phyloP scores from a whole-genome alignment of 805 yeast genomes.

The Crinitomyces ghanaensis region DNA sequence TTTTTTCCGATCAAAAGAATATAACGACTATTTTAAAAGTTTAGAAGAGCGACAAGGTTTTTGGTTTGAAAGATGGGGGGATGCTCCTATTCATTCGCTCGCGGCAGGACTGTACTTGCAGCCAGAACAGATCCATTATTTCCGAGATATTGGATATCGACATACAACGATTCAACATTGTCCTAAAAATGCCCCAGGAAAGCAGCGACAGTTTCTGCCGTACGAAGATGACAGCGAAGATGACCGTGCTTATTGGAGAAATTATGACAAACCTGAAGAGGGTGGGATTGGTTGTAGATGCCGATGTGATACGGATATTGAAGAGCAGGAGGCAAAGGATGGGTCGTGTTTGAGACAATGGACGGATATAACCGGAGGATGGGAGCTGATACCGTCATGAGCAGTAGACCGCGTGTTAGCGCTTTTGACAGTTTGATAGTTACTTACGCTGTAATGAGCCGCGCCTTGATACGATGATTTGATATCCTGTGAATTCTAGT shows the following conservation, averaged over 20 bases:
- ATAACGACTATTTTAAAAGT: conserved; percentile 54
- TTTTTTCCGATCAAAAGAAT: conserved; percentile 53
- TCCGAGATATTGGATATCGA: conserved; percentile 82
- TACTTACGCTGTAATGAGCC: no score
- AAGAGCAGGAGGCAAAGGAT: conserved; percentile 24
- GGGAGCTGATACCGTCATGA: no score
- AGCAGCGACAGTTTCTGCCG: conserved; percentile 34
- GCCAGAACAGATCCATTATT: conserved; percentile 68
- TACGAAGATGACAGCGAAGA: conserved; percentile 26
- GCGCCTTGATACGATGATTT: no score
- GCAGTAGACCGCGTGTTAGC: no score
- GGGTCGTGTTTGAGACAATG: conserved; percentile 25
- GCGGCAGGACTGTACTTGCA: conserved; percentile 71
- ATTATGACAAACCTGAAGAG: conserved; percentile 27
- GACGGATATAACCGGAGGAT: conserved; percentile 25
- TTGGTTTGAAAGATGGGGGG: conserved; percentile 93
- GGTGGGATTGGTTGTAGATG: conserved; percentile 79
- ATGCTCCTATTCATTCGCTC: conserved; percentile 87
- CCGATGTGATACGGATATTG: conserved; percentile 47
- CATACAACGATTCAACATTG: conserved; percentile 79
- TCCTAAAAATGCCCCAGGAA: conserved; percentile 50
- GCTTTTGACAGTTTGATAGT: no score
- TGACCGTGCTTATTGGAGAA: conserved; percentile 27
- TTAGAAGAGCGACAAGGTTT: conserved; percentile 73
- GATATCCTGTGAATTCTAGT: no score